Conservation (phyloP, 2,329 filamentous ascomycete genomes). For the Teratosphaeria zuluensis region DNA sequence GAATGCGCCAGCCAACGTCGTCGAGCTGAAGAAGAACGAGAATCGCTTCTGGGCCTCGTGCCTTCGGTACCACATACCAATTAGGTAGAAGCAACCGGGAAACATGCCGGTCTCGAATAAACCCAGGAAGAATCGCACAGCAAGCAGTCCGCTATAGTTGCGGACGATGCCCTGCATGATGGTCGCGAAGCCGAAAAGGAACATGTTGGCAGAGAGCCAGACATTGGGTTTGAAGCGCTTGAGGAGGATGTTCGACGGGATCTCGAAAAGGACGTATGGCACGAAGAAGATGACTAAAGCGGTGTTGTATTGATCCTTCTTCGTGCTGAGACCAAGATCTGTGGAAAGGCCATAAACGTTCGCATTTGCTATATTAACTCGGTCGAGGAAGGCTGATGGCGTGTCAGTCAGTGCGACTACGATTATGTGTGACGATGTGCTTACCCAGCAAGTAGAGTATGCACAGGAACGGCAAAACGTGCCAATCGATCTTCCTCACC, state of each 20-base stretch:
- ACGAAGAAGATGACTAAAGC: conserved; percentile 48
- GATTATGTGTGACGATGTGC: not conserved
- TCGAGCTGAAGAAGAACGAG: conserved; percentile 84
- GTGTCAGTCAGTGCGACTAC: not conserved
- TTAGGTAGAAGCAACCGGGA: conserved; percentile 46
- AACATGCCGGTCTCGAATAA: conserved; percentile 47
- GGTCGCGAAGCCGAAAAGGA: conserved; percentile 67
- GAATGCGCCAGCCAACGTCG: conserved; percentile 71
- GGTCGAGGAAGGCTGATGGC: conserved; percentile 16
- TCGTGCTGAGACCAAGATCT: conserved; percentile 32
- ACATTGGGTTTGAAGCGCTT: conserved; percentile 44
- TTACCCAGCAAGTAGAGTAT: conserved; percentile 38
- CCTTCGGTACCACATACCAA: conserved; percentile 80
- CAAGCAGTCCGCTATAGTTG: conserved; percentile 67
- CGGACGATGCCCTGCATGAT: conserved; percentile 67
- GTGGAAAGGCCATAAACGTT: conserved; percentile 41
- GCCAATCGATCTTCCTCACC: conserved; percentile 35
- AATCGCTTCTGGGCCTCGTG: conserved; percentile 84
- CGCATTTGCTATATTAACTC: conserved; percentile 46
- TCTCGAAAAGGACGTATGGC: conserved; percentile 41
- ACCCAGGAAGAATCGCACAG: conserved; percentile 76
- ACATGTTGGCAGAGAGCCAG: conserved; percentile 61
- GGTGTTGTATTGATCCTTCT: conserved; percentile 38
- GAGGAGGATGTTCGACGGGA: conserved; percentile 43
- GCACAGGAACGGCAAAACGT: conserved; percentile 41